Conservation (phyloP, 345 rosid genomes). For the Citrus medica region DNA sequence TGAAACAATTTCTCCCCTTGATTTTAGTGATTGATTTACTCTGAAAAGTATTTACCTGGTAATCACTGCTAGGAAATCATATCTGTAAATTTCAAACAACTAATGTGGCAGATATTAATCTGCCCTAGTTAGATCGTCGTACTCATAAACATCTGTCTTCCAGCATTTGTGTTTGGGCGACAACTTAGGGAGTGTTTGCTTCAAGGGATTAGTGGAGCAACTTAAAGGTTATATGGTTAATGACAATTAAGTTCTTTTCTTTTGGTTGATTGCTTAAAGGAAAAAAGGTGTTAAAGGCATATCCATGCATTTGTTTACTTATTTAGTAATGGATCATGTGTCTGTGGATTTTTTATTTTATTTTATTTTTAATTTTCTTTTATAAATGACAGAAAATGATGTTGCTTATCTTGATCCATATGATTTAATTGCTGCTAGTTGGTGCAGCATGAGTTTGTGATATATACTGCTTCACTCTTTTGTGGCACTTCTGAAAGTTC, state of each 20-base stretch:
- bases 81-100: not conserved
- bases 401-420: not conserved
- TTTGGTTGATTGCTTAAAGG: not conserved
- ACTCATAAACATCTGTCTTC: not conserved
- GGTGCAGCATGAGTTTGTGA: not conserved
- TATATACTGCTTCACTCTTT: not conserved
- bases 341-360: not conserved
- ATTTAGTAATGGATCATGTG: not conserved
- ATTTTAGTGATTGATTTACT: not conserved
- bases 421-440: not conserved
- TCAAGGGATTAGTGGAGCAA: not conserved
- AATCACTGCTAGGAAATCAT: not conserved
- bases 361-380: no score
- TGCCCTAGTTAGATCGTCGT: not conserved
- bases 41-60: not conserved
- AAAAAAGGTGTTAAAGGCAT: not conserved
- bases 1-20: not conserved
- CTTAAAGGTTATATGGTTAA: not conserved
- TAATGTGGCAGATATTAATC: not conserved
- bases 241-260: not conserved
- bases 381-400: not conserved
- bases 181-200: not conserved
- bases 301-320: not conserved
- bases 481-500: not conserved
- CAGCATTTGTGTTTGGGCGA: not conserved